Evolutionary conservation across 1,139 yeast species (phyloP).

Genomic region (Saccharomyces hybrid): DNA sequence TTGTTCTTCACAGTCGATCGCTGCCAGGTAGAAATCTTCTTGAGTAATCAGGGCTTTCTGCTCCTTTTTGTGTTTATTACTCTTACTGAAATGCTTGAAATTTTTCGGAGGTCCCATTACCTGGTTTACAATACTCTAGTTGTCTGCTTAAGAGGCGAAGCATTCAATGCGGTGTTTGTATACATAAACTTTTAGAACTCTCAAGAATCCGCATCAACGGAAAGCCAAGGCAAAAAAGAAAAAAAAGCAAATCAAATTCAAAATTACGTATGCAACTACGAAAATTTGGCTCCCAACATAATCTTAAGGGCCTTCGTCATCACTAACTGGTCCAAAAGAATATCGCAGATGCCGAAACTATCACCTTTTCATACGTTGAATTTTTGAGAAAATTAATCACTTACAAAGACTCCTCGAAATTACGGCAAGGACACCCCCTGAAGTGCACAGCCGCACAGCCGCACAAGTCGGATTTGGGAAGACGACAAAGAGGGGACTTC

Average conservation of each 20-base stretch:
- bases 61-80: slow-evolving; percentile 5
- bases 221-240: background rate
- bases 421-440: background rate
- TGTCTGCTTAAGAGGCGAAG: background rate
- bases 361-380: background rate
- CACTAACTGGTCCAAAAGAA: background rate
- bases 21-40: slow-evolving; percentile 29
- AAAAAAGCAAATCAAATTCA: background rate
- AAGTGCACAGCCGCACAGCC: background rate
- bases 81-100: background rate
- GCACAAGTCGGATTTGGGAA: background rate
- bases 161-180: background rate
- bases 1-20: slow-evolving; percentile 28
- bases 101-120: background rate
- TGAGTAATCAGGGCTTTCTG: slow-evolving; percentile 17
- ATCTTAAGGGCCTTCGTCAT: background rate
- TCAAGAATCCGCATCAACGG: background rate
- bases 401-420: background rate
- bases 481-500: background rate
- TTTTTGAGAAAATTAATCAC: background rate
- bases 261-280: background rate
- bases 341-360: background rate
- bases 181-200: background rate
- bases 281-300: background rate
- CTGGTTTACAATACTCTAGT: background rate